These are phyloP conservation scores for Penicillium psychrofluorescens DNA, from an alignment of 495 filamentous ascomycete species.

Conservation along the genomic window DNA sequence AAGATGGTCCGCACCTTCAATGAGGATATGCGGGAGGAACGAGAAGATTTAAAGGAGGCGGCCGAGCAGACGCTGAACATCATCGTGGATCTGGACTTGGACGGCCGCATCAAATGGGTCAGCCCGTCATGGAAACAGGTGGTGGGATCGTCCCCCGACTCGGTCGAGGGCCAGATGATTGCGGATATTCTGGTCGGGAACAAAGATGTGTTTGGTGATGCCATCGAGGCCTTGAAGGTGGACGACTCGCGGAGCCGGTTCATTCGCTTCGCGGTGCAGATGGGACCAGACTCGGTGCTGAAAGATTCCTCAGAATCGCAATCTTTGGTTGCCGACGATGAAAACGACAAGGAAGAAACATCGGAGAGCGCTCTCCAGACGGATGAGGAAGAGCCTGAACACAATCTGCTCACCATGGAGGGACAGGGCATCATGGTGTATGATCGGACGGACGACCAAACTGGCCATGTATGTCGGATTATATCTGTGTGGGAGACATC, in stretches of 20 bases:
- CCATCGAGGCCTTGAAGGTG: slow-evolving; percentile 79
- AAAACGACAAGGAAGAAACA: slow-evolving; percentile 4
- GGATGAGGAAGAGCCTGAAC: slow-evolving; percentile 36
- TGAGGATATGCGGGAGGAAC: slow-evolving; percentile 67
- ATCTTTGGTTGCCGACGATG: slow-evolving; percentile 7
- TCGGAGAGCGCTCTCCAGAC: slow-evolving; percentile 27
- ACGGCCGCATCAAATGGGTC: slow-evolving; percentile 86
- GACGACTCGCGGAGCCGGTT: slow-evolving; percentile 92
- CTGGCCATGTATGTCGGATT: slow-evolving; percentile 70
- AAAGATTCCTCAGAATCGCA: slow-evolving; percentile 49
- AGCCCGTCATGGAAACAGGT: slow-evolving; percentile 96
- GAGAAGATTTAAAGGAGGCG: slow-evolving; percentile 87
- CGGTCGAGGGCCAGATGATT: slow-evolving; percentile 70
- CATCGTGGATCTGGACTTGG: slow-evolving; percentile 85
- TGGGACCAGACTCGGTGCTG: slow-evolving; percentile 62
- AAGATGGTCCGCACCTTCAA: slow-evolving; percentile 55
- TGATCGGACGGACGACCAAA: slow-evolving; percentile 72
- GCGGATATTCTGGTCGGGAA: slow-evolving; percentile 74
- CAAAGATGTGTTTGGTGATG: slow-evolving; percentile 68
- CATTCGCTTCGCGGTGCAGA: slow-evolving; percentile 71
- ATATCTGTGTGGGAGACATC: neutral
- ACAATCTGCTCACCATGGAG: slow-evolving; percentile 69
- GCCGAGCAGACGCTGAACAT: slow-evolving; percentile 95
- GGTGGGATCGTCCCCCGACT: slow-evolving; percentile 67
- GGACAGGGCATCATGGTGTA: slow-evolving; percentile 98